Evolutionary conservation across 83 land plant genomes (phyloP).

Genomic region (Diphasiastrum complanatum): DNA sequence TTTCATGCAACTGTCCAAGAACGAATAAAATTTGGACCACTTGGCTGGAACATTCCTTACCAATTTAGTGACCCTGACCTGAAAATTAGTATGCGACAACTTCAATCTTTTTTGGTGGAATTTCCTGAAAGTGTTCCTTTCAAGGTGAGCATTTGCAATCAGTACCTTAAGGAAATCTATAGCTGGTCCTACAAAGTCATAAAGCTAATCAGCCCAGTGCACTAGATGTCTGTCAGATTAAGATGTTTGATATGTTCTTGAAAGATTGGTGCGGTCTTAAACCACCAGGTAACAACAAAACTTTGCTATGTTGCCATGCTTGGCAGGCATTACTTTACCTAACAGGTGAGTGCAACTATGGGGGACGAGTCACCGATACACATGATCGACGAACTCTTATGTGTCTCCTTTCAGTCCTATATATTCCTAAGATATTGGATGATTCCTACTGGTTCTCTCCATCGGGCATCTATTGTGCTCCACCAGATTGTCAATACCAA

Average conservation of each 20-base stretch:
- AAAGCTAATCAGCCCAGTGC: no score
- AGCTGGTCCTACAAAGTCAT: no score
- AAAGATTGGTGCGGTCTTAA: no score
- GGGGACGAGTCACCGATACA: conserved; percentile 38
- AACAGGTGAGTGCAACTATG: conserved; percentile 44
- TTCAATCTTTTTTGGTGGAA: conserved; percentile 32
- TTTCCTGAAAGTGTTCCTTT: conserved; percentile 37
- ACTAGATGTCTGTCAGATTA: no score
- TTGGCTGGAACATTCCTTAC: conserved; percentile 45
- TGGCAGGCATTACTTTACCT: conserved; percentile 35
- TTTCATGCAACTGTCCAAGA: conserved; percentile 44
- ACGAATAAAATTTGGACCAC: conserved; percentile 40
- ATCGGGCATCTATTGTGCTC: conserved; percentile 30
- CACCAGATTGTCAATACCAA: conserved; percentile 27
- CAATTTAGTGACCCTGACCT: conserved; percentile 44
- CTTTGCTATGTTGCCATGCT: no score
- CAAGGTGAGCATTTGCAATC: conserved; percentile 21
- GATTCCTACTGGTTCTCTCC: conserved; percentile 21
- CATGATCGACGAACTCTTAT: conserved; percentile 36
- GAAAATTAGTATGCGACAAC: conserved; percentile 40
- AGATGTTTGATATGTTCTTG: no score
- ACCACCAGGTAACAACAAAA: no score
- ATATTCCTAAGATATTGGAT: conserved; percentile 28
- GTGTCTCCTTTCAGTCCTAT: conserved; percentile 25
- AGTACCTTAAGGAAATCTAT: neutral